Percentiles rank a stretch among this genome's conserved stretches.
phyloP scores from a whole-genome alignment of 2,329 filamentous ascomycete genomes.

The Dothideomycetes sp. region DNA sequence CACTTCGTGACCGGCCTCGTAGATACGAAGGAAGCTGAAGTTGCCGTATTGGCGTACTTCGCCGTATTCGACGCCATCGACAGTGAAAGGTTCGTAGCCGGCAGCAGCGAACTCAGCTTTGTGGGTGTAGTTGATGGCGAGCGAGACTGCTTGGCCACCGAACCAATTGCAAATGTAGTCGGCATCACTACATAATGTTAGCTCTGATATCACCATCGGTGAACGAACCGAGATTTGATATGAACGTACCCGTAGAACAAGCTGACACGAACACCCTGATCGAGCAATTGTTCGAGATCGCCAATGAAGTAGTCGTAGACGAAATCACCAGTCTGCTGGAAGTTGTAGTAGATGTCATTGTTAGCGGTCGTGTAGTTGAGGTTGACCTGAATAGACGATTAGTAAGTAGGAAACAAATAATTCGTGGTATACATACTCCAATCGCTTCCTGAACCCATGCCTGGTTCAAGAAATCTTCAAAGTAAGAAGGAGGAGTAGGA shows the following conservation, averaged over 20 bases:
- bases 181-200: constrained; percentile 17
- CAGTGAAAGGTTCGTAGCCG: constrained; percentile 27
- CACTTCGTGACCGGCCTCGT: constrained; percentile 34
- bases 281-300: constrained; percentile 34
- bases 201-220: neutral
- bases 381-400: too few relatives aligned
- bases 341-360: constrained; percentile 42
- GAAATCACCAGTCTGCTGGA: constrained; percentile 50
- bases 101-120: constrained; percentile 21
- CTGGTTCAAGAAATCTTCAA: constrained; percentile 56
- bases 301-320: constrained; percentile 50
- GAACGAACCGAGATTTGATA: too few relatives aligned
- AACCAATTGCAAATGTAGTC: constrained; percentile 25
- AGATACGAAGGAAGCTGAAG: constrained; percentile 24
- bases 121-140: constrained; percentile 33
- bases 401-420: too few relatives aligned
- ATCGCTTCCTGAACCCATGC: constrained; percentile 48
- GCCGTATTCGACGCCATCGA: constrained; percentile 32
- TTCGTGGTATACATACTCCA: too few relatives aligned
- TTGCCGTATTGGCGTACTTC: constrained; percentile 28
- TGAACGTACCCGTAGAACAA: constrained; percentile 26
- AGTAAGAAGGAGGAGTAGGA: constrained; percentile 52
- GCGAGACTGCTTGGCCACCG: constrained; percentile 44
- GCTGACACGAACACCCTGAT: constrained; percentile 30
- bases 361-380: constrained; percentile 47